Base-by-base conservation (phyloP, 78 protist species). In the Planoprotostelium fungivorum region DNA sequence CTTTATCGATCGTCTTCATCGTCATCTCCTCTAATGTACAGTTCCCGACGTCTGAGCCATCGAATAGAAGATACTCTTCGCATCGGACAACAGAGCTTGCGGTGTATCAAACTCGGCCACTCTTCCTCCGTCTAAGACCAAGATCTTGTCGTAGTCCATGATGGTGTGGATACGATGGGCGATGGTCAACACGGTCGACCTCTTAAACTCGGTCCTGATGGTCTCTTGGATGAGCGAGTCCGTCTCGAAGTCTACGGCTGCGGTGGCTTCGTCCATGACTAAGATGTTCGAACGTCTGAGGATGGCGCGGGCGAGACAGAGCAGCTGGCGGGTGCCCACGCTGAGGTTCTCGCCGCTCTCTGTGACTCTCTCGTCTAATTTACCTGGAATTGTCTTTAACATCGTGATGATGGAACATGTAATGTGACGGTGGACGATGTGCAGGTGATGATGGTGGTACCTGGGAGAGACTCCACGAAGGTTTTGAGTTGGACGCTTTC, bases 81-180 rank as follows among this genome's bases (percentile, higher is more conserved):
- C 83, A 73, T 86, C 28, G 34, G 83, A 29, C 34, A 63, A 29
- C 23, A 94, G 83, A n/a, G 35, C 89, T 0, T 63, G 28, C 37
- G 96, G 96, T n/a, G 85, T 16, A 34, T 94, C 96, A 85, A 88
- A 94, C 88, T 94, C 96, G 5, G 87, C 63, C 16, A 94, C 34
- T 38, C 73, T 90, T 38, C 96, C 96, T 39, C 90, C 88, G 29
- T 89, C 92, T 38, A 94, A n/a, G 63, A 94, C 96, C 93, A 94
- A 85, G 39, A 98, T 83, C 9, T 31, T 34, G 84, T 95, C 97
- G 85, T 88, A 86, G 89, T 94, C 98, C 35, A 96, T 94, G 89
- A 98, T 94, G n/a, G 98, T 97, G 89, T 95, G 88, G 85, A 98
- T 90, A 5, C 98, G 93, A 83, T 98, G 99, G 0, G 99, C 99